These are phyloP conservation scores for Ilyonectria mors-panacis DNA, from an alignment of 2,329 filamentous ascomycete species.

Conservation along the genomic window DNA sequence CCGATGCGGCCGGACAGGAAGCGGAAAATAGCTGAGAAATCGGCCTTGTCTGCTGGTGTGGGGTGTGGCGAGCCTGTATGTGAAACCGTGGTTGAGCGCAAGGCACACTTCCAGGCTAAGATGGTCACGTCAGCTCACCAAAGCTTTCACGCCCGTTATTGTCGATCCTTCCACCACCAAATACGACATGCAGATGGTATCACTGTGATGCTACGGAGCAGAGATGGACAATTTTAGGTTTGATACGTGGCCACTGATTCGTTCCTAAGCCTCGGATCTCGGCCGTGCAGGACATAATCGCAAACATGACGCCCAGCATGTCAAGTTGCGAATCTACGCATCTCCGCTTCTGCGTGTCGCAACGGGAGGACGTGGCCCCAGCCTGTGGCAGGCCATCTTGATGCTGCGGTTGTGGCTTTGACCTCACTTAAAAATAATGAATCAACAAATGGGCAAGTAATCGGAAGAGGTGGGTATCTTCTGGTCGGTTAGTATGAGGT, in stretches of 20 bases:
- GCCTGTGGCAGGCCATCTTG: not conserved
- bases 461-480: not conserved
- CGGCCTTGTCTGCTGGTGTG: not conserved
- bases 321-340: not conserved
- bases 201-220: not conserved
- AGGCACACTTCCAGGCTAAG: not conserved
- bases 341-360: not conserved
- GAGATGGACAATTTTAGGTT: not conserved
- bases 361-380: not conserved
- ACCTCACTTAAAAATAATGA: not conserved
- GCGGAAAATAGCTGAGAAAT: not conserved
- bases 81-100: not conserved
- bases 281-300: not conserved
- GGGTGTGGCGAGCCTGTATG: not conserved
- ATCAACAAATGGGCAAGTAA: not conserved
- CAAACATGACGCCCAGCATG: not conserved
- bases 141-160: not conserved
- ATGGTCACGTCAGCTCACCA: not conserved
- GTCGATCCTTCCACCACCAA: not conserved
- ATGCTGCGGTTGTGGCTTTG: not conserved
- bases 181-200: not conserved
- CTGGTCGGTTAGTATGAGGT: no score
- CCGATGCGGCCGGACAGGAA: not conserved
- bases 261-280: not conserved
- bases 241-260: not conserved